Evolutionary conservation across 352 stramenopile species (phyloP), one percentile per base, ranked within the genome.

Genomic region (Ophiocytium majus): DNA sequence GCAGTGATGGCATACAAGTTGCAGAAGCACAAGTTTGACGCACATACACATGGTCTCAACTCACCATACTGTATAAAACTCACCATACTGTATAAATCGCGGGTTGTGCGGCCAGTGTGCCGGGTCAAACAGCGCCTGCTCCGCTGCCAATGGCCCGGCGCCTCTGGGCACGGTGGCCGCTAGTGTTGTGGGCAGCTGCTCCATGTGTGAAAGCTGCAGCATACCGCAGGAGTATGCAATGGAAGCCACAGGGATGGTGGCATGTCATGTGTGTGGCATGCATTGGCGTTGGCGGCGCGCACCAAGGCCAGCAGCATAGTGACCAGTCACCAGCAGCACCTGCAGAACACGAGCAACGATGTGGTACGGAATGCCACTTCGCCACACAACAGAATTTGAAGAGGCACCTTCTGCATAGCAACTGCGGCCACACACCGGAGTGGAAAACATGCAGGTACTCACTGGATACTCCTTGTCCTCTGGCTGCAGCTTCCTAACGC

Each of bases 401-500:
- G n/a, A n/a, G n/a, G n/a, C n/a, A n/a, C n/a, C n/a, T n/a, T n/a
- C n/a, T n/a, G n/a, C n/a, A n/a, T 14, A 74, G 31, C n/a, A 17
- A 36, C 36, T 81, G 17, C 9, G 1, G 36, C 19, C 5, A 76
- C 10, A 63, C 1, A 0, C 0, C 37, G 19, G 17, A 34, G 66
- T 78, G 66, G 5, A 14, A 14, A 78, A 43, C 5, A 5, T 78
- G 66, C 50, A 1, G 43, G 14, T 57, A 14, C 43, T 57, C 43
- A 57, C 43, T 14, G 43, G 43, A 57, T 57, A 57, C 5, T 57
- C 43, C 43, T 79, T 86, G 5, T 78, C 66, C n/a, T 83, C 57
- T 57, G 82, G 34, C 32, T 81, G 32, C 79, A 90, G 57, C 34
- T 94, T 91, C 82, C 89, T 84, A 78, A 97, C 92, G 43, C 92